These are phyloP conservation scores for Citrus sp. DNA, from an alignment of 345 rosid genomes.

Conservation along the genomic window DNA sequence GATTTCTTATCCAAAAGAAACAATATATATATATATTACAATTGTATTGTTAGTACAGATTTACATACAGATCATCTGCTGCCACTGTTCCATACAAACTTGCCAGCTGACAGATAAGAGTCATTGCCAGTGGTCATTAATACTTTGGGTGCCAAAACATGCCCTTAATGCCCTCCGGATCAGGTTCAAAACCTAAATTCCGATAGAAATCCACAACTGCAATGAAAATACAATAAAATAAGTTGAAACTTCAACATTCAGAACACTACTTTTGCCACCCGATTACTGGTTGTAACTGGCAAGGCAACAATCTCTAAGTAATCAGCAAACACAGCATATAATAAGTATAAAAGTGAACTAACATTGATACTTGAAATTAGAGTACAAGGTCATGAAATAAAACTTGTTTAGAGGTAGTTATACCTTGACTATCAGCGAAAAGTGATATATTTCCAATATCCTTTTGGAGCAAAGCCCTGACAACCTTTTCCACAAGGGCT, in stretches of 20 bases:
- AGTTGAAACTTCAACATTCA: not conserved
- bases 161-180: constrained; percentile 97
- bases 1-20: not conserved
- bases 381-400: not conserved
- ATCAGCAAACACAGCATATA: not conserved
- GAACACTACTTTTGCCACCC: not conserved
- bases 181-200: constrained; percentile 89
- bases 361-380: not conserved
- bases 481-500: constrained; percentile 82
- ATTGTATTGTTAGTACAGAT: not conserved
- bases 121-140: constrained; percentile 8
- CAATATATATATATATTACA: not conserved
- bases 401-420: constrained; percentile 1
- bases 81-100: constrained; percentile 7
- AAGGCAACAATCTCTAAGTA: not conserved
- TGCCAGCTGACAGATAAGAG: constrained; percentile 8
- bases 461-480: constrained; percentile 80
- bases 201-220: constrained; percentile 95
- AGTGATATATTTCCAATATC: constrained; percentile 97
- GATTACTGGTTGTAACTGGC: not conserved
- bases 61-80: not conserved
- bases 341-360: not conserved
- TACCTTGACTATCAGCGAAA: constrained; percentile 97
- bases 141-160: constrained; percentile 96
- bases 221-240: constrained; percentile 8